These are phyloP conservation scores for Syzygium oleosum DNA, from an alignment of 345 rosid species.

Conservation along the genomic window DNA sequence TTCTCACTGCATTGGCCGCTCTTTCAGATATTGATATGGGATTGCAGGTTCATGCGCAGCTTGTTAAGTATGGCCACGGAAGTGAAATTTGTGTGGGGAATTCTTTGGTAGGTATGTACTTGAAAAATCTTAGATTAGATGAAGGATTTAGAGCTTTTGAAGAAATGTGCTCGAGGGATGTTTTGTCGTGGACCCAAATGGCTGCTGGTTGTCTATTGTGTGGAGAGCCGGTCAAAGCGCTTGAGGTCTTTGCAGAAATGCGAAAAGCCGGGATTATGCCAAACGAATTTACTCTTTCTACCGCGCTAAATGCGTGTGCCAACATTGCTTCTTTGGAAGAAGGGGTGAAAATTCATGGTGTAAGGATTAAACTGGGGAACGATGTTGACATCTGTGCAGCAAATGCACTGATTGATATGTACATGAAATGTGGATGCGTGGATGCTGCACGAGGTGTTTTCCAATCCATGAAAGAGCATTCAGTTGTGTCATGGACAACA, in stretches of 20 bases:
- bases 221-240: slow-evolving; percentile 37
- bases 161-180: slow-evolving; percentile 29
- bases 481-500: slow-evolving; percentile 45
- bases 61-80: slow-evolving; percentile 40
- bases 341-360: slow-evolving; percentile 37
- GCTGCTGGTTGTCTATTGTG: slow-evolving; percentile 33
- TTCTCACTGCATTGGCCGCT: slow-evolving; percentile 32
- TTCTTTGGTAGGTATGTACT: slow-evolving; percentile 37
- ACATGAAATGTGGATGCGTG: slow-evolving; percentile 42
- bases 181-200: slow-evolving; percentile 42
- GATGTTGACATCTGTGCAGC: slow-evolving; percentile 38
- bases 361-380: slow-evolving; percentile 37
- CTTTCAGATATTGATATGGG: slow-evolving; percentile 29
- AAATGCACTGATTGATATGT: slow-evolving; percentile 51
- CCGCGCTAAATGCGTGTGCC: slow-evolving; percentile 42
- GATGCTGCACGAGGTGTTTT: slow-evolving; percentile 35
- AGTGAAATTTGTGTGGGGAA: slow-evolving; percentile 37
- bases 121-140: slow-evolving; percentile 20
- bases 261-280: slow-evolving; percentile 28
- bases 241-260: slow-evolving; percentile 33
- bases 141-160: slow-evolving; percentile 32
- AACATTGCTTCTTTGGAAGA: slow-evolving; percentile 30
- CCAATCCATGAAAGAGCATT: slow-evolving; percentile 11
- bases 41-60: slow-evolving; percentile 37
- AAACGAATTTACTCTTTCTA: slow-evolving; percentile 43